A percentile compares a stretch with the other conserved stretches of the same genome.
phyloP scores from a whole-genome alignment of 2,329 filamentous ascomycete genomes.

The Pseudogymnoascus sp. region DNA sequence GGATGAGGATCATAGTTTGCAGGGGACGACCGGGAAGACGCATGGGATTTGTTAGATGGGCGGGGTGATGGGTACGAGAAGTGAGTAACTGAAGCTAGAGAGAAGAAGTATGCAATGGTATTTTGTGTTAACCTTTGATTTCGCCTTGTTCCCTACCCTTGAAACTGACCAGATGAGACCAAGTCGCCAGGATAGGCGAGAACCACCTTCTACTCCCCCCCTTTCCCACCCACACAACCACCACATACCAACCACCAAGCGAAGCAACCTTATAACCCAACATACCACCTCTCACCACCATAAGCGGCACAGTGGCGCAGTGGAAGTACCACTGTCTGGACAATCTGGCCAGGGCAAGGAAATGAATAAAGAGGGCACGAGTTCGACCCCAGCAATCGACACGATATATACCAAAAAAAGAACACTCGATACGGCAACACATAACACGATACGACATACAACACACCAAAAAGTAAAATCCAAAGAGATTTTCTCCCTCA shows the following conservation, averaged over 20 bases:
- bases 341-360: not conserved
- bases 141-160: not conserved
- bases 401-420: not conserved
- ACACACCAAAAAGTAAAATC: slow-evolving; percentile 2
- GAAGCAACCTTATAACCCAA: not conserved
- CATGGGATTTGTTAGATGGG: slow-evolving; percentile 64
- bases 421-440: not conserved
- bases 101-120: not conserved
- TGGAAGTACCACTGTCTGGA: slow-evolving; percentile 1
- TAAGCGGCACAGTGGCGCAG: slow-evolving; percentile 5
- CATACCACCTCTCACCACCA: not conserved
- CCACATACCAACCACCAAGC: not conserved
- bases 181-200: not conserved
- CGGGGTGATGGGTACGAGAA: not conserved
- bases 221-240: not conserved
- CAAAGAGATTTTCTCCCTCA: not conserved
- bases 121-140: not conserved
- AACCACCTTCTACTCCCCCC: not conserved
- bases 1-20: slow-evolving; percentile 76
- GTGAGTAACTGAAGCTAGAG: too few species aligned
- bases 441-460: too few species aligned
- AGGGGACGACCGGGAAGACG: slow-evolving; percentile 86
- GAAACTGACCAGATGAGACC: not conserved
- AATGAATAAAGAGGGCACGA: not conserved
- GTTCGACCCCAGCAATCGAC: not conserved